Evolutionary conservation across 208 protist genomes (phyloP), one percentile per base, ranked within the genome.

Genomic region (Acanthamoeba sp.): DNA sequence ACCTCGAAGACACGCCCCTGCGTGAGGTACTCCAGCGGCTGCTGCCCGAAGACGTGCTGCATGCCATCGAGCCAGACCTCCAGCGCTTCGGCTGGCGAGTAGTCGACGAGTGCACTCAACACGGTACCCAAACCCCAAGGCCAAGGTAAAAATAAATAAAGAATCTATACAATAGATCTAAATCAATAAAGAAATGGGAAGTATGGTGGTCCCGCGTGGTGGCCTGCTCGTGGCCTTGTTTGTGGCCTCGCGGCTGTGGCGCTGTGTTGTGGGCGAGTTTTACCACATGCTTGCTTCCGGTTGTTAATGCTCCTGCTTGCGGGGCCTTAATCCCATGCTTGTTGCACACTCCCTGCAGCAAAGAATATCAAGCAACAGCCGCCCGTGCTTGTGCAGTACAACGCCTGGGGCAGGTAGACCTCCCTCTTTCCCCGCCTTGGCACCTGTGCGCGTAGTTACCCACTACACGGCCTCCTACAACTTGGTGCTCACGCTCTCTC

Each of bases 401-500:
- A 90, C 40, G 82, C 82, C 64, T 93, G 88, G 88, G 88, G 88
- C 34, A 36, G 66, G 88, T 93, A 14, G n/a, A n/a, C n/a, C 27
- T 29, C 9, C 24, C n/a, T 42, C 85, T 40, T 55, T 4, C 45
- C n/a, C 14, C 5, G 12, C 20, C 42, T 29, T 88, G 5, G n/a
- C n/a, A n/a, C n/a, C n/a, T 50, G 32, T 85, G 24, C n/a, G n/a
- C n/a, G n/a, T n/a, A n/a, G n/a, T n/a, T n/a, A n/a, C n/a, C n/a
- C n/a, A n/a, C n/a, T n/a, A n/a, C n/a, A n/a, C n/a, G n/a, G n/a
- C n/a, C n/a, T n/a, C n/a, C n/a, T n/a, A n/a, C n/a, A n/a, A n/a
- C n/a, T n/a, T n/a, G n/a, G n/a, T 45, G 24, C 76, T 85, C 76
- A 20, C 36, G n/a, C n/a, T n/a, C n/a, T n/a, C n/a, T n/a, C n/a